Percentiles rank a stretch among this genome's conserved stretches.
These are phyloP conservation scores for Chrysanthemum lavandulifolium DNA, from an alignment of 129 eudicot genomes.

Conservation along the genomic window DNA sequence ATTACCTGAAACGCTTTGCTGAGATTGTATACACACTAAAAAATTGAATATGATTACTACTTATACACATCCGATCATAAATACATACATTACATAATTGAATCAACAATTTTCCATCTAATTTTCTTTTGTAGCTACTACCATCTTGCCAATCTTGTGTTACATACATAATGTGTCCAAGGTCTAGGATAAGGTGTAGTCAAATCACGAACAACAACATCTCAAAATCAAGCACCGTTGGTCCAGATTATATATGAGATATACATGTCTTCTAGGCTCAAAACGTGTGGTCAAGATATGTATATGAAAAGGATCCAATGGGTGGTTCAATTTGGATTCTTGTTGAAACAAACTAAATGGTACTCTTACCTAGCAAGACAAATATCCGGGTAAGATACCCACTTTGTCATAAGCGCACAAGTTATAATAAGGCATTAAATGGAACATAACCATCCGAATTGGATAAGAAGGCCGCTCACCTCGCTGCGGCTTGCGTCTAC, in stretches of 20 bases:
- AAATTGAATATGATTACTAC: too few relatives aligned
- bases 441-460: neutral
- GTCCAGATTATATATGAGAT: neutral
- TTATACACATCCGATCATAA: too few relatives aligned
- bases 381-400: slow-evolving; percentile 28
- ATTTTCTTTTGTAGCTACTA: too few relatives aligned
- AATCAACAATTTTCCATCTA: too few relatives aligned
- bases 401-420: slow-evolving; percentile 19
- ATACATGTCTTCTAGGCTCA: slow-evolving; percentile 91
- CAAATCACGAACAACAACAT: too few relatives aligned
- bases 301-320: slow-evolving; percentile 85
- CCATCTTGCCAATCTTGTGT: too few relatives aligned
- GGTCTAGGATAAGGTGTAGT: too few relatives aligned
- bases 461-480: too few relatives aligned
- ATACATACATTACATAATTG: too few relatives aligned
- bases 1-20: slow-evolving; percentile 91
- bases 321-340: slow-evolving; percentile 84
- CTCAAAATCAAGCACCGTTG: too few relatives aligned
- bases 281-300: slow-evolving; percentile 86
- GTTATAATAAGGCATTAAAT: slow-evolving; percentile 7
- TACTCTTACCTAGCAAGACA: slow-evolving; percentile 67
- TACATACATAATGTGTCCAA: too few relatives aligned
- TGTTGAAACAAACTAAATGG: slow-evolving; percentile 84
- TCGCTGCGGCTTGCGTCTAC: slow-evolving; percentile 55
- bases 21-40: slow-evolving; percentile 69